Percentiles rank a stretch among this genome's conserved stretches.
phyloP scores from a whole-genome alignment of 2,329 filamentous ascomycete species.

The Cladosporium sp. region DNA sequence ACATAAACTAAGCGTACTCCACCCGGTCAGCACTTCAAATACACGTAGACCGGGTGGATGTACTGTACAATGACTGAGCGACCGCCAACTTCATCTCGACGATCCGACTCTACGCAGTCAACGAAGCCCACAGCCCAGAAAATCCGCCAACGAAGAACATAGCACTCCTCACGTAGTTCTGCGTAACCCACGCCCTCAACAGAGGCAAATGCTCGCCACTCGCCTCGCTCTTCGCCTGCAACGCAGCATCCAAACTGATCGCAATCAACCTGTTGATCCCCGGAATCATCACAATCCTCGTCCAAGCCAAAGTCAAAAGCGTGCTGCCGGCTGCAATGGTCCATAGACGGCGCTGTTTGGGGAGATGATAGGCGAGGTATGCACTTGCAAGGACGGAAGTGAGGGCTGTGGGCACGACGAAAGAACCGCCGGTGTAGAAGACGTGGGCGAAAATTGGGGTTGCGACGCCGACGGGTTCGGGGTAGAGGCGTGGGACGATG shows the following conservation, averaged over 20 bases:
- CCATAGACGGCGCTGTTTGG: constrained; percentile 16
- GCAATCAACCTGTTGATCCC: constrained; percentile 23
- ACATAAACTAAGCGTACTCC: too few species aligned
- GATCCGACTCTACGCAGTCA: background rate
- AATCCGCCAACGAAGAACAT: constrained; percentile 11
- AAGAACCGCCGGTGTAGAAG: constrained; percentile 20
- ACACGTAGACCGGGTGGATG: too few species aligned
- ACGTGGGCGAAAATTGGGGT: constrained; percentile 21
- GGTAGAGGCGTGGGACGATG: constrained; percentile 24
- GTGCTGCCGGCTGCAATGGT: constrained; percentile 10
- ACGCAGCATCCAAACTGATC: constrained; percentile 7
- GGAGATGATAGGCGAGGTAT: constrained; percentile 17
- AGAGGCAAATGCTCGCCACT: constrained; percentile 21
- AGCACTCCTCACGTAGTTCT: constrained; percentile 17
- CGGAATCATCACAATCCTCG: constrained; percentile 21
- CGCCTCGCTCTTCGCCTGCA: constrained; percentile 20
- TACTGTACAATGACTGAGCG: too few species aligned
- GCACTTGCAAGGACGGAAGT: constrained; percentile 14
- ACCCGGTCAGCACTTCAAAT: too few species aligned
- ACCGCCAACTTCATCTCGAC: background rate
- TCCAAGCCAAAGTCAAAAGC: constrained; percentile 18
- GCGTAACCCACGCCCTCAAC: constrained; percentile 21
- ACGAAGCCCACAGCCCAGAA: constrained; percentile 7
- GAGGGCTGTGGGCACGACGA: constrained; percentile 20
- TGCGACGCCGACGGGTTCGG: constrained; percentile 16